Percentiles rank a stretch among this genome's conserved stretches.
These are phyloP conservation scores for Chalciporus piperatus DNA, from an alignment of 768 basidiomycete species.

Conservation along the genomic window DNA sequence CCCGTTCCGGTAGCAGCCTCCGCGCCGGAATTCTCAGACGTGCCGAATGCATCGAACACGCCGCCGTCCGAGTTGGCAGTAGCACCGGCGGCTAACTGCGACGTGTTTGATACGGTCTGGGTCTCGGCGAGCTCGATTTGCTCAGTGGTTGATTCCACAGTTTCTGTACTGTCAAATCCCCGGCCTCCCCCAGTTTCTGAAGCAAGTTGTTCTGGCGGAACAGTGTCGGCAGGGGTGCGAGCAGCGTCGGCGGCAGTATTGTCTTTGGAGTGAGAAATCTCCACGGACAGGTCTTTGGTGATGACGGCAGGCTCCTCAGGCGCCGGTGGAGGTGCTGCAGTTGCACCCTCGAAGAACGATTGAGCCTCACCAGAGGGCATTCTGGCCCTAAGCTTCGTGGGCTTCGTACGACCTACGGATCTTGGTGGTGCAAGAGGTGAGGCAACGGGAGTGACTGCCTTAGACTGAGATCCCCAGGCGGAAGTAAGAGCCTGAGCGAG, in stretches of 20 bases:
- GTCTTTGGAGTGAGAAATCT: constrained; percentile 8
- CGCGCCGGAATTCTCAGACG: background rate
- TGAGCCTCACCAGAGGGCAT: background rate
- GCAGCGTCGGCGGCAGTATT: too few relatives aligned
- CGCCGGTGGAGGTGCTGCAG: background rate
- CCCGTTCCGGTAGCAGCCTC: background rate
- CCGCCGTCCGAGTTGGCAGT: background rate
- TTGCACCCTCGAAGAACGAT: background rate
- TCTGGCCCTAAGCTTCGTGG: constrained; percentile 18
- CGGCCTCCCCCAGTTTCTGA: constrained; percentile 3
- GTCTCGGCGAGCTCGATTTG: constrained; percentile 8
- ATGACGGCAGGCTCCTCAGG: background rate
- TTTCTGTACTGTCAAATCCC: background rate
- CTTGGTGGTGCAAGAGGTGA: constrained; percentile 25
- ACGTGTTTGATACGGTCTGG: constrained; percentile 1
- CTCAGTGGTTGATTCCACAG: constrained; percentile 6
- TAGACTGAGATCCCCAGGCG: constrained; percentile 45
- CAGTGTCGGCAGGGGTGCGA: constrained; percentile 31
- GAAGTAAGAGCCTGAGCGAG: constrained; percentile 44
- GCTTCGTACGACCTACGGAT: constrained; percentile 26
- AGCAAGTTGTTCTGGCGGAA: constrained; percentile 21
- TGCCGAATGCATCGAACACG: background rate
- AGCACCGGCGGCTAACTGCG: background rate
- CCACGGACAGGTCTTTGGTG: constrained; percentile 9
- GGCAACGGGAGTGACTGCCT: constrained; percentile 26